Evolutionary conservation across 129 eudicot genomes (phyloP).

Genomic region (Flaveria robusta): DNA sequence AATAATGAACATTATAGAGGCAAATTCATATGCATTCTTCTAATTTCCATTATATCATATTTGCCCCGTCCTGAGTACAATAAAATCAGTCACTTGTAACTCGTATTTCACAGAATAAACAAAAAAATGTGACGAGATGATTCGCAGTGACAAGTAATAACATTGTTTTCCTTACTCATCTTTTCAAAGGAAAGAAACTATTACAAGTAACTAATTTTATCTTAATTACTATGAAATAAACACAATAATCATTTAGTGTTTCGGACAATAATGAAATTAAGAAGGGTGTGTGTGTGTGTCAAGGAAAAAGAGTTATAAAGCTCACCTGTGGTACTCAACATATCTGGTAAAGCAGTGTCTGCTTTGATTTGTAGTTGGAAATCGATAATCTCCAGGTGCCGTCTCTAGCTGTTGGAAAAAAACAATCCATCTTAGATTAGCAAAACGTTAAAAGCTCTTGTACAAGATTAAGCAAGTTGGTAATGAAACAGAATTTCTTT

Average conservation of each 20-base stretch:
- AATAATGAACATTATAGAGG: not conserved
- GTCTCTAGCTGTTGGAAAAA: conserved; percentile 70
- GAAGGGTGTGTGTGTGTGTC: not conserved
- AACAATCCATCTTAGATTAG: not conserved
- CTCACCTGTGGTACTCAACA: conserved; percentile 84
- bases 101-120: not conserved
- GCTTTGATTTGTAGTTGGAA: conserved; percentile 93
- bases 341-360: conserved; percentile 97
- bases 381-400: conserved; percentile 96
- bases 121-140: not conserved
- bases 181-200: not conserved
- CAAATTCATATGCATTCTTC: not conserved
- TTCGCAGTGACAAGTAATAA: not conserved
- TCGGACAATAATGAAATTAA: not conserved
- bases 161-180: not conserved
- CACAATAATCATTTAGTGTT: not conserved
- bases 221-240: not conserved
- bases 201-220: not conserved
- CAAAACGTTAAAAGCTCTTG: not conserved
- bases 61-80: not conserved
- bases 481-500: not conserved
- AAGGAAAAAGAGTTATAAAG: not conserved
- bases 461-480: not conserved
- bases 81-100: not conserved
- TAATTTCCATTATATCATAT: not conserved